phyloP scores from a whole-genome alignment of 495 filamentous ascomycete species.

The Hypoxylon crocopeplum region DNA sequence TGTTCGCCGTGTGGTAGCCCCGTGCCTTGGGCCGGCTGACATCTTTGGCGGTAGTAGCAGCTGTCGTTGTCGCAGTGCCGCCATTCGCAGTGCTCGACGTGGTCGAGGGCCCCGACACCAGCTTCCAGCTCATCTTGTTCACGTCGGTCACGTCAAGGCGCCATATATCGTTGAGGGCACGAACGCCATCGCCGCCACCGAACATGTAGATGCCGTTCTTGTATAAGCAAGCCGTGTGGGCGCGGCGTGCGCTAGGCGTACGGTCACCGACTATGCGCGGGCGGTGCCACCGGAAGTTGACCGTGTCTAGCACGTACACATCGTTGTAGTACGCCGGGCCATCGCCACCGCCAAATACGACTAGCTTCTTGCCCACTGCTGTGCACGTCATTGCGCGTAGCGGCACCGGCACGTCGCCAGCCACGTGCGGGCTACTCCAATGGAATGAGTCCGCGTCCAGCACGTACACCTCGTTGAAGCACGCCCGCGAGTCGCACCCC shows the following conservation, averaged over 20 bases:
- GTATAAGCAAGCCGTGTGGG: constrained; percentile 71
- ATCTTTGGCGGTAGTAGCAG: too few species aligned
- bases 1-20: constrained; percentile 73
- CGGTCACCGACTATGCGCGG: constrained; percentile 61
- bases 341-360: constrained; percentile 71
- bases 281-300: constrained; percentile 65
- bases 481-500: constrained; percentile 67
- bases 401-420: constrained; percentile 66
- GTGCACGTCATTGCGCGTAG: constrained; percentile 72
- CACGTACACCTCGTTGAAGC: constrained; percentile 71
- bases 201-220: constrained; percentile 73
- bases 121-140: constrained; percentile 67
- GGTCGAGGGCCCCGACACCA: constrained; percentile 55
- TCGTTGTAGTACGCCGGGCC: constrained; percentile 73
- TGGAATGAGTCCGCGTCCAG: constrained; percentile 70
- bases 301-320: constrained; percentile 70
- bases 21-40: constrained; percentile 61
- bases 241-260: constrained; percentile 61
- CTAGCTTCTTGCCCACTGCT: constrained; percentile 68
- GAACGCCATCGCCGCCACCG: constrained; percentile 69
- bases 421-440: constrained; percentile 64
- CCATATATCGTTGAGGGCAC: constrained; percentile 72
- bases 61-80: constrained; percentile 11
- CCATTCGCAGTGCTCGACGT: constrained; percentile 17
- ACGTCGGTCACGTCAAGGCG: constrained; percentile 67